Evolutionary conservation across 2,329 filamentous ascomycete genomes (phyloP).

Genomic region (Ophiostoma angusticollis): DNA sequence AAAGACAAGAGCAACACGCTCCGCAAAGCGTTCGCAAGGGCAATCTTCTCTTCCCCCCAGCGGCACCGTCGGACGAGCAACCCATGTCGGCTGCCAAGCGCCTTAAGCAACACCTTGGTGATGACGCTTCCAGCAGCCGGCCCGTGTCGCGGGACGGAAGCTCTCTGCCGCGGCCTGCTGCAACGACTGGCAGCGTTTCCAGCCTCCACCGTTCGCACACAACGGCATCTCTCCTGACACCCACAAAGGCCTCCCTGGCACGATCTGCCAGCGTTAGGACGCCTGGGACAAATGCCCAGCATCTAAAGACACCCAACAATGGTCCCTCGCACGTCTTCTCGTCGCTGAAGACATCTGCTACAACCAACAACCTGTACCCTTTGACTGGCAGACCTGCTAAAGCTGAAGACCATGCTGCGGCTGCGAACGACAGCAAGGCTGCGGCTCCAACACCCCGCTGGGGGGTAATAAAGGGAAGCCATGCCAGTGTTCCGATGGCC

Average conservation of each 20-base stretch:
- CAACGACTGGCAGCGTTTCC: slow-evolving; percentile 11
- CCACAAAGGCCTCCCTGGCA: slow-evolving; percentile 62
- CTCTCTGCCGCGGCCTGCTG: slow-evolving; percentile 29
- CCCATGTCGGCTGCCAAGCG: slow-evolving; percentile 50
- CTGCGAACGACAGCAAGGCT: neutral
- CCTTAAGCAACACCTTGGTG: slow-evolving; percentile 49
- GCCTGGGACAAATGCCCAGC: slow-evolving; percentile 20
- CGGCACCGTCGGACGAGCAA: slow-evolving; percentile 18
- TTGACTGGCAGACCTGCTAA: neutral
- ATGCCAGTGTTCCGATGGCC: too few relatives aligned
- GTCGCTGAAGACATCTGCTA: slow-evolving; percentile 38
- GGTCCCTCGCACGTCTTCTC: slow-evolving; percentile 22
- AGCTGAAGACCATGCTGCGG: slow-evolving; percentile 2
- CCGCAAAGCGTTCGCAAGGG: slow-evolving; percentile 11
- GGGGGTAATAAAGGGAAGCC: too few relatives aligned
- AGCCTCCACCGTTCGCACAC: slow-evolving; percentile 32
- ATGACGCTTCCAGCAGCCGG: slow-evolving; percentile 56
- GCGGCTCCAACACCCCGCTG: neutral
- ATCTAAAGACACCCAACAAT: slow-evolving; percentile 24
- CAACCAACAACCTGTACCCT: slow-evolving; percentile 29
- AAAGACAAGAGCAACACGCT: slow-evolving; percentile 17
- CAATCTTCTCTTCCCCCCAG: slow-evolving; percentile 14
- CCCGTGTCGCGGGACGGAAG: slow-evolving; percentile 41
- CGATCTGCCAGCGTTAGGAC: slow-evolving; percentile 44
- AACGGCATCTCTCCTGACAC: slow-evolving; percentile 53